phyloP scores from a whole-genome alignment of 768 basidiomycete genomes.

The Galerina sulciceps region DNA sequence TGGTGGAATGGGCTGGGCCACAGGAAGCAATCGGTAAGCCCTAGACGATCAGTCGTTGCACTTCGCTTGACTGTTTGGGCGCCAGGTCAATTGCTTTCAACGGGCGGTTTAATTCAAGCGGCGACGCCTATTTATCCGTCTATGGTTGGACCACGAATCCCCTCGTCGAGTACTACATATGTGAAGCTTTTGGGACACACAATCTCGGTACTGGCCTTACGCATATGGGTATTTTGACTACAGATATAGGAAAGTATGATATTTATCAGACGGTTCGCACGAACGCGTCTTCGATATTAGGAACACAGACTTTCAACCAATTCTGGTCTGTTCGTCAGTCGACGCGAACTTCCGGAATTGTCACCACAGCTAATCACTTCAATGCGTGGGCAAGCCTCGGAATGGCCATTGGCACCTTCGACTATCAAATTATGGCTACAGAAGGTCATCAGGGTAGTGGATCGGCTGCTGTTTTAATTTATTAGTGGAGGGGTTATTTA shows the following conservation, averaged over 20 bases:
- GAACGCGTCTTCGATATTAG: slow-evolving; percentile 42
- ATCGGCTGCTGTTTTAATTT: slow-evolving; percentile 12
- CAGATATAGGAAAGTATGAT: slow-evolving; percentile 40
- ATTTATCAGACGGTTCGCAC: slow-evolving; percentile 36
- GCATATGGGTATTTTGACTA: slow-evolving; percentile 38
- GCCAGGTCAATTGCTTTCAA: slow-evolving; percentile 36
- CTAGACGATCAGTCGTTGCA: neutral
- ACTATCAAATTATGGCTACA: slow-evolving; percentile 47
- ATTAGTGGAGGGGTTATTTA: too few species aligned
- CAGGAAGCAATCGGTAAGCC: slow-evolving; percentile 31
- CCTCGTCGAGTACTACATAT: slow-evolving; percentile 48
- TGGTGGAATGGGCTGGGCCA: slow-evolving; percentile 33
- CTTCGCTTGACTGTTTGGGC: neutral
- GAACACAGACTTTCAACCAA: slow-evolving; percentile 44
- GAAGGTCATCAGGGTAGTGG: slow-evolving; percentile 44
- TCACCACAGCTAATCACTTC: slow-evolving; percentile 41
- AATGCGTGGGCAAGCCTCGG: slow-evolving; percentile 40
- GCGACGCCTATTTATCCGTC: slow-evolving; percentile 42
- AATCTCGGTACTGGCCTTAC: slow-evolving; percentile 34
- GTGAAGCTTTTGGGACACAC: slow-evolving; percentile 39
- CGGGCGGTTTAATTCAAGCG: slow-evolving; percentile 34
- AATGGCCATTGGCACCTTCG: slow-evolving; percentile 39
- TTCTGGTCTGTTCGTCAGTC: slow-evolving; percentile 44
- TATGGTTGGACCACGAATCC: slow-evolving; percentile 48
- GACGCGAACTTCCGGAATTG: slow-evolving; percentile 30